A percentile compares a stretch with the other conserved stretches of the same genome.
phyloP scores from a whole-genome alignment of 805 yeast genomes.

The Teunomyces panamensis region DNA sequence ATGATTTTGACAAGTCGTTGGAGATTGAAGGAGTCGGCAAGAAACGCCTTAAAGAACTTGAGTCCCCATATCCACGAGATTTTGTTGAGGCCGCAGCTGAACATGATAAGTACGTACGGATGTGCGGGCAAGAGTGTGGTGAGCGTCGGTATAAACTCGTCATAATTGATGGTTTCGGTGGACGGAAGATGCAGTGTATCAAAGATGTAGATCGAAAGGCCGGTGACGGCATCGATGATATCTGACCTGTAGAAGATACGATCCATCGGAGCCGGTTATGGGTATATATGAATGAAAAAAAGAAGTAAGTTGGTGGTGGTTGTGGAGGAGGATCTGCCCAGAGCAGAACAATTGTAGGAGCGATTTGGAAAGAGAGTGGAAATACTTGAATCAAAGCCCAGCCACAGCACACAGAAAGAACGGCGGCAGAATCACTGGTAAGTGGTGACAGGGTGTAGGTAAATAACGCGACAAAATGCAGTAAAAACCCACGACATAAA shows the following conservation, averaged over 20 bases:
- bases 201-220: conserved; percentile 72
- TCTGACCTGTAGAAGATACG: conserved; percentile 56
- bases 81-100: conserved; percentile 76
- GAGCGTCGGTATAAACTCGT: conserved; percentile 56
- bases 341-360: too few species aligned
- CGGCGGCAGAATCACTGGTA: neutral
- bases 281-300: neutral
- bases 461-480: conserved; percentile 1
- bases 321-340: too few species aligned
- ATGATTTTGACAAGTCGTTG: conserved; percentile 55
- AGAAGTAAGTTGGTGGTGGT: too few species aligned
- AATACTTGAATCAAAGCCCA: too few species aligned
- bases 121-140: conserved; percentile 56
- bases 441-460: conserved; percentile 2
- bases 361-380: neutral
- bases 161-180: conserved; percentile 41
- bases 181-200: conserved; percentile 81
- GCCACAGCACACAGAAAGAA: neutral
- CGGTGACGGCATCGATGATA: conserved; percentile 62
- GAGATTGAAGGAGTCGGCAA: conserved; percentile 51
- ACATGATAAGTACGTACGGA: conserved; percentile 66
- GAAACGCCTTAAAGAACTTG: conserved; percentile 51
- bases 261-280: conserved; percentile 25
- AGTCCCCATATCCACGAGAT: conserved; percentile 71
- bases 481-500: neutral